phyloP scores from a whole-genome alignment of 2,329 filamentous ascomycete species.

The Seiridium unicorne region DNA sequence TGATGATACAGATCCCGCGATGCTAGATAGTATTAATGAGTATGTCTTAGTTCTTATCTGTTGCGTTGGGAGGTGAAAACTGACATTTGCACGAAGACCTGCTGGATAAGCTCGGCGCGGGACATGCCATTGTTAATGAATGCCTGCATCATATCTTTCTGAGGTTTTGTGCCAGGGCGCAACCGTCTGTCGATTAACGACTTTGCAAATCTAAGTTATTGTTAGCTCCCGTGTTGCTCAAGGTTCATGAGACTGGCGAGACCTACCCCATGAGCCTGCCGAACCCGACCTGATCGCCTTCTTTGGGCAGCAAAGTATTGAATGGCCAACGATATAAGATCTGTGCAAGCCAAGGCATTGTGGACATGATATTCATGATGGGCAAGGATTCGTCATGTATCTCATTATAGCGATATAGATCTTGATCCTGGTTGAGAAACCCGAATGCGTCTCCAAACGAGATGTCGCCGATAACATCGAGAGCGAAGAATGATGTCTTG shows the following conservation, averaged over 20 bases:
- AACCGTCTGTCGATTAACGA: conserved; percentile 24
- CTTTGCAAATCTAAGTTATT: conserved; percentile 19
- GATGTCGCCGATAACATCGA: conserved; percentile 53
- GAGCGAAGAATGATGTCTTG: conserved; percentile 50
- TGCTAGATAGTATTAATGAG: conserved; percentile 9
- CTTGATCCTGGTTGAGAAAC: conserved; percentile 45
- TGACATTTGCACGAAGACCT: conserved; percentile 38
- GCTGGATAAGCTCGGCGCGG: conserved; percentile 33
- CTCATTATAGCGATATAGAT: conserved; percentile 44
- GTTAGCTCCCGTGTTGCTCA: background rate
- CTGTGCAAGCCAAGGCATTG: conserved; percentile 33
- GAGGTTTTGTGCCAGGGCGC: conserved; percentile 19
- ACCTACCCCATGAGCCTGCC: conserved; percentile 36
- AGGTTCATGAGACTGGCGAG: conserved; percentile 3
- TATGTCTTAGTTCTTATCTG: background rate
- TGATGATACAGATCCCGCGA: conserved; percentile 21
- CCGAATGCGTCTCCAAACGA: conserved; percentile 53
- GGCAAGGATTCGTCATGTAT: conserved; percentile 40
- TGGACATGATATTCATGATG: conserved; percentile 33
- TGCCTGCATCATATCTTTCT: conserved; percentile 37
- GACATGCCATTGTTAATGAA: conserved; percentile 36
- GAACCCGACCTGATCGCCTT: conserved; percentile 35
- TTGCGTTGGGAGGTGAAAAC: conserved; percentile 1
- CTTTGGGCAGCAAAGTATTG: conserved; percentile 30
- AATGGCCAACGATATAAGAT: conserved; percentile 36